Base-by-base conservation (phyloP, 164 flowering plant genomes). In the Amborella trichopoda region DNA sequence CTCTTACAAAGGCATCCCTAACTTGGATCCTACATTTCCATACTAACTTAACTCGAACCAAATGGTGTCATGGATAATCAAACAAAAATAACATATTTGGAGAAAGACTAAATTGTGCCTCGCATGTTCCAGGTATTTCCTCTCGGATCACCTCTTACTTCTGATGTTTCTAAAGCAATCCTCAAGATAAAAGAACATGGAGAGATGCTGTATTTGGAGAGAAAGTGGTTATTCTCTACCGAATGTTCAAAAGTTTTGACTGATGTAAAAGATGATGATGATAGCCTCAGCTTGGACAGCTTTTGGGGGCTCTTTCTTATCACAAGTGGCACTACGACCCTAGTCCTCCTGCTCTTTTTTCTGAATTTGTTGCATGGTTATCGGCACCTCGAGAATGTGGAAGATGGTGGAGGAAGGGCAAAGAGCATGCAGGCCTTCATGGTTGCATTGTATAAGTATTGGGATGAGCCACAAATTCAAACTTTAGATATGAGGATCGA, bases 221-320 rank as follows among this genome's bases (percentile, higher is more conserved):
- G 27, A n/a, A 0, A 26, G 16, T n/a, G 25, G n/a, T 30, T 30
- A 13, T 17, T 33, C 17, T 26, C 48, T 44, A n/a, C 32, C 48
- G 11, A 17, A 6, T 12, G 48, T 44, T 44, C 33, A 17, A 26
- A 22, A 25, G 13, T 6, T n/a, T 21, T 1, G 1, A 11, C 32
- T 22, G 21, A 44, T 33, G 5, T n/a, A n/a, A n/a, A 3, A 12
- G 12, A 44, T 6, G 20, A 26, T 23, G 27, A 26, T 26, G 6
- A 14, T 14, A 44, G 33, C 14, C 19, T 44, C n/a, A 26, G 22
- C 48, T 23, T 26, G 10, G 48, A 17, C 3, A 5, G 22, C 21
- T 44, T 44, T 17, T 26, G 34, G 48, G 48, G 48, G n/a, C 48
- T 44, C 32, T 44, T 44, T 2, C 30, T 44, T 6, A 26, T 44